A percentile compares a stretch with the other conserved stretches of the same genome.
Evolutionary conservation across 352 stramenopile genomes (phyloP).

Genomic region (Phytophthora brassicae): DNA sequence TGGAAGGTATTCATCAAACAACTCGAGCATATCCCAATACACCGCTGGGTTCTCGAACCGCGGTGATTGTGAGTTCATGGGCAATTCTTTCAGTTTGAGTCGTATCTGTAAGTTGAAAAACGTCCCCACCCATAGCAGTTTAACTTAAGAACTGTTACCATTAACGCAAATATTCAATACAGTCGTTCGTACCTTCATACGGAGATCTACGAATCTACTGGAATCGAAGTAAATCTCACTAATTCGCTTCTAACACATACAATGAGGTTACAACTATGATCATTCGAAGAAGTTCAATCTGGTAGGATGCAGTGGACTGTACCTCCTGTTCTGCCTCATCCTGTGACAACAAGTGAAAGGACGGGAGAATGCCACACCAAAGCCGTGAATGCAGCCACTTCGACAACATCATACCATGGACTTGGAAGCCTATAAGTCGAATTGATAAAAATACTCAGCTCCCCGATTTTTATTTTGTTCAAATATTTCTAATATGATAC

Average conservation of each 20-base stretch:
- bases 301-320: neutral
- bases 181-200: conserved; percentile 31
- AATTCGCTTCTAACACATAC: conserved; percentile 25
- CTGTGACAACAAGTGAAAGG: conserved; percentile 35
- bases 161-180: neutral
- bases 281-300: neutral
- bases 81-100: conserved; percentile 54
- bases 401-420: conserved; percentile 25
- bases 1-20: conserved; percentile 45
- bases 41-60: neutral
- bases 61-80: conserved; percentile 31
- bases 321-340: conserved; percentile 40
- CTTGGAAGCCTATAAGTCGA: too few relatives aligned
- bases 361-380: conserved; percentile 53
- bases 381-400: conserved; percentile 41
- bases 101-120: conserved; percentile 30
- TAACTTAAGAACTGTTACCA: too few relatives aligned
- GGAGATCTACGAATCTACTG: conserved; percentile 36
- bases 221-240: conserved; percentile 43
- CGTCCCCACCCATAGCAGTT: too few relatives aligned
- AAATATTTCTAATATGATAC: too few relatives aligned
- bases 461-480: too few relatives aligned
- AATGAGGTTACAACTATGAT: neutral
- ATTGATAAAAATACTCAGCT: too few relatives aligned
- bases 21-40: conserved; percentile 34